Evolutionary conservation across 2,329 filamentous ascomycete species (phyloP).

Genomic region (Trichoderma semiorbis): DNA sequence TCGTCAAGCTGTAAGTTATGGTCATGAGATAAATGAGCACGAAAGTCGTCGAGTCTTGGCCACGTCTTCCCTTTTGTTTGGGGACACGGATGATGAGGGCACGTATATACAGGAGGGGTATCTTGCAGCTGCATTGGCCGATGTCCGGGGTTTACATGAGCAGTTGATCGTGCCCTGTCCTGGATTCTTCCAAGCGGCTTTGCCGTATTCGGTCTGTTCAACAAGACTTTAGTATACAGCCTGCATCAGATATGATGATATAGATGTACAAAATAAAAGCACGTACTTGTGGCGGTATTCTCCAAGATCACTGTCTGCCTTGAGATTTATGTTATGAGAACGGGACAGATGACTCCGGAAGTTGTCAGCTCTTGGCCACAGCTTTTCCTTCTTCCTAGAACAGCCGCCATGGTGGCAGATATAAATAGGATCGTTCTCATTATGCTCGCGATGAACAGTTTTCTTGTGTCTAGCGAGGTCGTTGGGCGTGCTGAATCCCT

Average conservation of each 20-base stretch:
- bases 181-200: constrained; percentile 8
- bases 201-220: neutral
- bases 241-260: neutral
- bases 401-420: constrained; percentile 28
- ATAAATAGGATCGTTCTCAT: constrained; percentile 24
- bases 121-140: constrained; percentile 18
- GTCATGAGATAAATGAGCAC: constrained; percentile 68
- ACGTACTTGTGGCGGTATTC: constrained; percentile 30
- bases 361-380: constrained; percentile 81
- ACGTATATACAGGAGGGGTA: constrained; percentile 26
- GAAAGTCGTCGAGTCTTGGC: constrained; percentile 83
- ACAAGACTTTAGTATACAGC: neutral
- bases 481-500: constrained; percentile 73
- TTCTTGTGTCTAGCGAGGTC: constrained; percentile 77
- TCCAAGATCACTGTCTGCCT: constrained; percentile 38
- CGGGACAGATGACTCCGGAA: constrained; percentile 75
- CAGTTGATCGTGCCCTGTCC: constrained; percentile 26
- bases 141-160: constrained; percentile 20
- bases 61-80: constrained; percentile 56
- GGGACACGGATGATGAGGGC: constrained; percentile 25
- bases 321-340: constrained; percentile 52
- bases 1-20: constrained; percentile 47
- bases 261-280: neutral
- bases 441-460: constrained; percentile 61
- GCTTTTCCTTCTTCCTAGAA: constrained; percentile 46